Conservation (phyloP, 345 rosid genomes). For the Bruguiera parviflora region DNA sequence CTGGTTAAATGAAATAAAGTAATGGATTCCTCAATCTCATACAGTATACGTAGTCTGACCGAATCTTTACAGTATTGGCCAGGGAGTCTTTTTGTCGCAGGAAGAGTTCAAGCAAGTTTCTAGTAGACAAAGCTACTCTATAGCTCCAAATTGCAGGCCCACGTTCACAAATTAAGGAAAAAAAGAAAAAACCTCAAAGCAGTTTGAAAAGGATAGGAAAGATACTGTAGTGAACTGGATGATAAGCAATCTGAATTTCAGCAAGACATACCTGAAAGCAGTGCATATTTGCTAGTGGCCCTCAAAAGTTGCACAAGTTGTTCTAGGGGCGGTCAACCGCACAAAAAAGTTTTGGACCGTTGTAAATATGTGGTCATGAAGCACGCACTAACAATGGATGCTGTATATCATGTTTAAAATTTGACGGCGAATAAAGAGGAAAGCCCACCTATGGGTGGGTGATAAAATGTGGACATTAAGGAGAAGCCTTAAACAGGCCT, state of each 20-base stretch:
- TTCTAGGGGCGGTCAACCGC: slow-evolving; percentile 2
- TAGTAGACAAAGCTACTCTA: no score
- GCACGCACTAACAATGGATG: slow-evolving; percentile 1
- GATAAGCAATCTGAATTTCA: slow-evolving; percentile 39
- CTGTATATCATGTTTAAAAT: not conserved
- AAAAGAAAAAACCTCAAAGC: slow-evolving; percentile 3
- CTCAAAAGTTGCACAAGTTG: not conserved
- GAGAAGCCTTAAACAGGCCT: no score
- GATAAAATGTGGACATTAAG: no score
- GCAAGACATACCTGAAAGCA: not conserved
- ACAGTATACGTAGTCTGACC: not conserved
- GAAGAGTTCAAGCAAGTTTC: not conserved
- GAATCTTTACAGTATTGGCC: not conserved
- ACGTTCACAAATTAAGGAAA: no score
- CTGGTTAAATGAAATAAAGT: no score
- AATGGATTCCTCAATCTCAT: slow-evolving; percentile 23
- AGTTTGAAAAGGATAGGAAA: slow-evolving; percentile 20
- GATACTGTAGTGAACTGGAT: slow-evolving; percentile 25
- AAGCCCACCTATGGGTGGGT: no score
- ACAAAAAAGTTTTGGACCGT: slow-evolving; percentile 16
- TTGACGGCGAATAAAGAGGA: slow-evolving; percentile 11
- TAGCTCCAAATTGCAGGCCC: slow-evolving; percentile 25
- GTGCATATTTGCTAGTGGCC: not conserved
- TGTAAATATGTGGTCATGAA: slow-evolving; percentile 13
- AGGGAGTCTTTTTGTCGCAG: not conserved